Percentiles rank a stretch among this genome's conserved stretches.
These are phyloP conservation scores for Russula earlei DNA, from an alignment of 768 basidiomycete genomes.

Conservation along the genomic window DNA sequence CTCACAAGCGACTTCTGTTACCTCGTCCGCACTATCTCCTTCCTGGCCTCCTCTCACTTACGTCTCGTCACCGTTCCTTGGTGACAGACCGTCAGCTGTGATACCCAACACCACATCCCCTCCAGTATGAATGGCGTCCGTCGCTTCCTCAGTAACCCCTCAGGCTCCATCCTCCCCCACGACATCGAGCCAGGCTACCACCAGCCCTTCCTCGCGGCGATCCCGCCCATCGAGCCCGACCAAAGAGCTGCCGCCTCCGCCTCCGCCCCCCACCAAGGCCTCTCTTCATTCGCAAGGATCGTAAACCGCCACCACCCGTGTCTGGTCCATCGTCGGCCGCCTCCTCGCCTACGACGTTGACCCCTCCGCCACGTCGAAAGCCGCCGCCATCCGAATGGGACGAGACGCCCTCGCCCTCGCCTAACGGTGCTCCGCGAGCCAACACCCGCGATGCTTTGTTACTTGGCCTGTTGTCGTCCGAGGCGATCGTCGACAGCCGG, in stretches of 20 bases:
- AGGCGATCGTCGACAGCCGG: constrained; percentile 88
- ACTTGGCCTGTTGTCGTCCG: constrained; percentile 82
- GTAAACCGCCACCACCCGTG: constrained; percentile 20
- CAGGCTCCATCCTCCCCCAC: not conserved
- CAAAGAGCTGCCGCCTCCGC: constrained; percentile 6
- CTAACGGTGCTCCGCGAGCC: constrained; percentile 21
- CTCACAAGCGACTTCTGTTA: not conserved
- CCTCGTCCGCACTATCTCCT: not conserved
- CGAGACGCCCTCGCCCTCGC: not conserved
- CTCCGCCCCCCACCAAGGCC: constrained; percentile 15
- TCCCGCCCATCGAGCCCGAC: constrained; percentile 18
- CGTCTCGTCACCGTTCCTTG: no score
- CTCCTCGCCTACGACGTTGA: constrained; percentile 9
- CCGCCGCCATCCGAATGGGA: constrained; percentile 3
- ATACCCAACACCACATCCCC: not conserved
- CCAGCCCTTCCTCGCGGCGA: constrained; percentile 20
- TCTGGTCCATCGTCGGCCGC: constrained; percentile 25
- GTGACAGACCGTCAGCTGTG: not conserved
- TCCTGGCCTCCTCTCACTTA: no score
- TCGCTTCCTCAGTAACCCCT: constrained; percentile 23
- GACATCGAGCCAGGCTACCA: not conserved
- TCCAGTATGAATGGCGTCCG: constrained; percentile 28
- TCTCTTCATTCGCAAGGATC: constrained; percentile 22
- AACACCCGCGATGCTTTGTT: constrained; percentile 77
- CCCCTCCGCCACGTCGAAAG: constrained; percentile 8